Evolutionary conservation across 1,284 basidiomycete genomes (phyloP).

Genomic region (Ustilago lituana): DNA sequence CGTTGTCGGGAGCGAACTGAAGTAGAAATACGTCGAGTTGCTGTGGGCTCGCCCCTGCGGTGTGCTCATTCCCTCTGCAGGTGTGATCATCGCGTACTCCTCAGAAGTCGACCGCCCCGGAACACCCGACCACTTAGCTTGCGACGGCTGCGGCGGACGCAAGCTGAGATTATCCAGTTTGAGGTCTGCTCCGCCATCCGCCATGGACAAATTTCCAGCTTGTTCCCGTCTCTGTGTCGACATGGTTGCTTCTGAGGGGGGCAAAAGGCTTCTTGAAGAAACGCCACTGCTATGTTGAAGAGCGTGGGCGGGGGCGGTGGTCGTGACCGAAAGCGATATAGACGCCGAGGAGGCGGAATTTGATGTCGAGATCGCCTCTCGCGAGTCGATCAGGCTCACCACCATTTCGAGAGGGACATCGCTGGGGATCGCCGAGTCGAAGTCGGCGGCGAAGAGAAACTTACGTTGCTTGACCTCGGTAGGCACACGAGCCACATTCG

Average conservation of each 20-base stretch:
- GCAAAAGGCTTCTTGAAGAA: slow-evolving; percentile 6
- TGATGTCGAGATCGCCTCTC: slow-evolving; percentile 10
- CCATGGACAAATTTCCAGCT: neutral
- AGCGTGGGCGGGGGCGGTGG: neutral
- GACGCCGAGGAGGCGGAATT: slow-evolving; percentile 18
- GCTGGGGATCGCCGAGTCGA: slow-evolving; percentile 22
- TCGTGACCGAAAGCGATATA: slow-evolving; percentile 7
- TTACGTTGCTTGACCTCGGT: slow-evolving; percentile 17
- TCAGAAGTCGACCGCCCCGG: slow-evolving; percentile 11
- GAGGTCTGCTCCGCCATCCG: slow-evolving; percentile 1
- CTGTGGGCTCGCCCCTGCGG: slow-evolving; percentile 5
- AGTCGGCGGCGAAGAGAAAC: slow-evolving; percentile 10
- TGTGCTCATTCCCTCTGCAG: slow-evolving; percentile 6
- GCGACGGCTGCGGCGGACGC: slow-evolving; percentile 9
- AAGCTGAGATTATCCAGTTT: slow-evolving; percentile 11
- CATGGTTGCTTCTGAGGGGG: slow-evolving; percentile 14
- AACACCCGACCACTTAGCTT: slow-evolving; percentile 1
- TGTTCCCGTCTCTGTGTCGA: neutral
- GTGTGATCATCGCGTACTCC: slow-evolving; percentile 14
- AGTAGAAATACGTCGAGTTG: slow-evolving; percentile 18
- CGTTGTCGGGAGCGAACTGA: slow-evolving; percentile 32
- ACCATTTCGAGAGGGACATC: slow-evolving; percentile 31
- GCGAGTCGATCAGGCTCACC: slow-evolving; percentile 20
- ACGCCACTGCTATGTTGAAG: slow-evolving; percentile 4
- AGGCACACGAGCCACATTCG: slow-evolving; percentile 6